Base-by-base conservation (phyloP, 148 eudicot genomes). In the Chenopodium album region DNA sequence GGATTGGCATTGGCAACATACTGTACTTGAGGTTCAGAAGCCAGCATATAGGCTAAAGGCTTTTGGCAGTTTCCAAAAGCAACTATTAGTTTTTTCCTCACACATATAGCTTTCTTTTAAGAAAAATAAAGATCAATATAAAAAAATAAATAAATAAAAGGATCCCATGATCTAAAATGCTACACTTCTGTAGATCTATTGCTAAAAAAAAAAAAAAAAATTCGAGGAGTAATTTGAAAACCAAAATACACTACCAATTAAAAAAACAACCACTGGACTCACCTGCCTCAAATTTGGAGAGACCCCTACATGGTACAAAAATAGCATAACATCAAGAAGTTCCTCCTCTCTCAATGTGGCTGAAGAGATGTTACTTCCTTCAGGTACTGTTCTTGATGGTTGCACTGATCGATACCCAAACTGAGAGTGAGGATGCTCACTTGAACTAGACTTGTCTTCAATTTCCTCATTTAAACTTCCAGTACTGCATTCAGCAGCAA, bases 281-380 rank as follows among this genome's bases (percentile, higher is more conserved):
- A 93, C 98, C 98, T 95, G 94, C 87, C 92, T 95, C 80, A 92
- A 92, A 77, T 91, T 92, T 87, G 98, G 97, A 71, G 98, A 93
- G 87, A 93, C 90, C 79, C 98, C 98, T 83, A 91, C 82, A 75
- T 95, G 98, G 85, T 95, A 95, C 70, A 95, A 76, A 78, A 92
- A 79, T 77, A 95, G 89, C 97, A 95, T 87, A 82, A 92, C 90
- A 90, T 95, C 98, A 72, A 93, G 85, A 87, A 95, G 97, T 66
- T 95, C 98, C 88, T 95, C 98, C 86, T 93, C 98, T 81, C 91
- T 87, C 79, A 95, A 82, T 41, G 88, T 88, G 68, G 93, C 91
- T 67, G 98, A 89, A 84, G 93, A 87, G 52, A 87, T 78, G 80
- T 83, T 85, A 84, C 88, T 91, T 75, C 85, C 93, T 67, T 80